Conservation (phyloP, 2,329 filamentous ascomycete genomes). For the Cordyceps cicadae region DNA sequence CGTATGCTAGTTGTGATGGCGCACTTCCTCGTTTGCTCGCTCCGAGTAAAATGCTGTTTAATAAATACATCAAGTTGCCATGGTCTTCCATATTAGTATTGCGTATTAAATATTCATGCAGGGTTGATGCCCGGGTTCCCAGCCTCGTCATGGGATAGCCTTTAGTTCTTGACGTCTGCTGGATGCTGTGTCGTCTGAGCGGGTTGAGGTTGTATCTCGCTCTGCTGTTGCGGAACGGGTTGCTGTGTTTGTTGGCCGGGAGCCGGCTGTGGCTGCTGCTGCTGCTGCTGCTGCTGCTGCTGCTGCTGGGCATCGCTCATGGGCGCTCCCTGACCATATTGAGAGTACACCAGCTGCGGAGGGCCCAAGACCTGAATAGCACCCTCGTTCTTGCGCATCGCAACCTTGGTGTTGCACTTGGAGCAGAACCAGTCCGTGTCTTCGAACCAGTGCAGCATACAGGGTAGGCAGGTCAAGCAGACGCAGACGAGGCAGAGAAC, state of each 20-base stretch:
- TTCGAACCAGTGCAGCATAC: conserved; percentile 25
- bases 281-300: conserved; percentile 2
- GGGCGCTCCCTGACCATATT: conserved; percentile 11
- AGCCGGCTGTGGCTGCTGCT: neutral
- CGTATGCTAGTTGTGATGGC: neutral
- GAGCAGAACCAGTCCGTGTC: conserved; percentile 23
- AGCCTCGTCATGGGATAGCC: no score
- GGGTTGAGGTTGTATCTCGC: neutral
- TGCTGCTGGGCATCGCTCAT: conserved; percentile 5
- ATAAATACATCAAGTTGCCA: neutral
- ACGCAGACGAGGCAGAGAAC: conserved; percentile 25
- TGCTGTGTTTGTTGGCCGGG: neutral
- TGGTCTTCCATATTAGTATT: neutral
- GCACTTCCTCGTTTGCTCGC: neutral
- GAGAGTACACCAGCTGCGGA: conserved; percentile 8
- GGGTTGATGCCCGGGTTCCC: no score
- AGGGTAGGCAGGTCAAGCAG: conserved; percentile 24
- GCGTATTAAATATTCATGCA: neutral
- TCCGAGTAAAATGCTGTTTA: neutral
- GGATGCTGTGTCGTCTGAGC: neutral
- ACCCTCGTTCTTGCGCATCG: conserved; percentile 16
- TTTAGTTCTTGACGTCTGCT: neutral
- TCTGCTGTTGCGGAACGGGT: neutral
- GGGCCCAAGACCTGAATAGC: conserved; percentile 18
- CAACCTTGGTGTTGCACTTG: conserved; percentile 22